Conservation (phyloP, 2,329 filamentous ascomycete species). For the Stagonosporopsis rhizophila region DNA sequence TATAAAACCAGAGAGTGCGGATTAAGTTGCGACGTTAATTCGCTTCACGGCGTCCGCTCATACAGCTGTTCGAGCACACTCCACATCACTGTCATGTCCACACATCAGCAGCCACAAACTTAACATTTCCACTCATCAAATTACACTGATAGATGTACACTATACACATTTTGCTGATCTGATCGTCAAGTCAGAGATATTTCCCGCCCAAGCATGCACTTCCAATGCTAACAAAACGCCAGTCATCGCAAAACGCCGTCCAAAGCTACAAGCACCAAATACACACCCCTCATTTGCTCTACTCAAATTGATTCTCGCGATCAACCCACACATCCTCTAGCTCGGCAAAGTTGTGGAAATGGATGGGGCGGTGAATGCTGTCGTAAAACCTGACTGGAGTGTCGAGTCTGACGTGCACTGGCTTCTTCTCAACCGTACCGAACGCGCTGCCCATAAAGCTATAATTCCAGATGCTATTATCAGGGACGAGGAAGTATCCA, state of each 20-base stretch:
- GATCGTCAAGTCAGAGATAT: neutral
- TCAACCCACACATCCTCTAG: constrained; percentile 97
- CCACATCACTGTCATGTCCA: too few species aligned
- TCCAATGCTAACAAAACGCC: constrained; percentile 21
- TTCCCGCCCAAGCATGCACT: constrained; percentile 12
- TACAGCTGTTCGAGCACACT: too few species aligned
- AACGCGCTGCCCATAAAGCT: constrained; percentile 96
- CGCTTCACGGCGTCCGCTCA: neutral
- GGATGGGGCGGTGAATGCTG: constrained; percentile 86
- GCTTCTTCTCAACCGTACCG: constrained; percentile 86
- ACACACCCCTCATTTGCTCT: constrained; percentile 10
- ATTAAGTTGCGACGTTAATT: too few species aligned
- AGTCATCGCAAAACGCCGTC: constrained; percentile 13
- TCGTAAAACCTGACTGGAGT: constrained; percentile 89
- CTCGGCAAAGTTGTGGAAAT: constrained; percentile 98
- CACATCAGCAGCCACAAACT: neutral
- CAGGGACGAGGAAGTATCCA: constrained; percentile 95
- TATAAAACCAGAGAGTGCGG: too few species aligned
- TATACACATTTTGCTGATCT: constrained; percentile 27
- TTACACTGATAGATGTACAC: constrained; percentile 29
- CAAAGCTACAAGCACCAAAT: neutral
- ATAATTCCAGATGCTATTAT: constrained; percentile 93
- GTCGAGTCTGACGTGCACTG: constrained; percentile 90
- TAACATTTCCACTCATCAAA: neutral
- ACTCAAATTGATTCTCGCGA: constrained; percentile 90